A percentile compares a stretch with the other conserved stretches of the same genome.
These are phyloP conservation scores for Polytolypa hystricis DNA, from an alignment of 2,329 filamentous ascomycete species.

Conservation along the genomic window DNA sequence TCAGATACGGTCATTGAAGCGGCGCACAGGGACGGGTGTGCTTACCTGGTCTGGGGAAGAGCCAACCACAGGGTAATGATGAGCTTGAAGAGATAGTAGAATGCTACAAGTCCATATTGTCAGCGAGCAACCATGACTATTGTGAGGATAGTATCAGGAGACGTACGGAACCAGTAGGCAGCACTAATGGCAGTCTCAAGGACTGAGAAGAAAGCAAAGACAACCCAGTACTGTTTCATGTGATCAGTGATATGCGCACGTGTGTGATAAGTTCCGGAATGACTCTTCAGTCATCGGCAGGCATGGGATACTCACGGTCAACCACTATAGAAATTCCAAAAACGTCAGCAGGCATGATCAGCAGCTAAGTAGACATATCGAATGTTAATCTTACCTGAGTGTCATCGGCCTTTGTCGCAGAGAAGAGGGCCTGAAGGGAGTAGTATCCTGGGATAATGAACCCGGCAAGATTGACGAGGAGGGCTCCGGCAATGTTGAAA, in stretches of 20 bases:
- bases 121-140: not conserved
- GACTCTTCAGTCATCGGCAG: too few relatives aligned
- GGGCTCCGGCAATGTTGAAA: constrained; percentile 60
- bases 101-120: constrained; percentile 41
- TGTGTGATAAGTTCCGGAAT: constrained; percentile 17
- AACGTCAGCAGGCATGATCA: constrained; percentile 13
- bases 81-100: constrained; percentile 99
- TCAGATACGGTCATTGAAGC: constrained; percentile 6
- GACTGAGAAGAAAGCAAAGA: constrained; percentile 54
- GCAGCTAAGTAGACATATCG: not conserved
- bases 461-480: constrained; percentile 56
- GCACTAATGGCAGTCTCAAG: constrained; percentile 56
- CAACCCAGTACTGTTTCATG: constrained; percentile 52
- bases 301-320: constrained; percentile 38
- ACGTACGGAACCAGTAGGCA: constrained; percentile 57
- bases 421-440: constrained; percentile 54
- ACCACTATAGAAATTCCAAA: constrained; percentile 39
- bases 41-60: constrained; percentile 85
- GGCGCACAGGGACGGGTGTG: constrained; percentile 1
- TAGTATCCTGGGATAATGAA: constrained; percentile 57
- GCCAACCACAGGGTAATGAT: constrained; percentile 94
- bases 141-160: not conserved
- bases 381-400: constrained; percentile 43
- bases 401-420: constrained; percentile 48
- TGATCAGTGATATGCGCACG: constrained; percentile 11